phyloP scores from a whole-genome alignment of 768 basidiomycete genomes.

The Pleurotus eryngii region DNA sequence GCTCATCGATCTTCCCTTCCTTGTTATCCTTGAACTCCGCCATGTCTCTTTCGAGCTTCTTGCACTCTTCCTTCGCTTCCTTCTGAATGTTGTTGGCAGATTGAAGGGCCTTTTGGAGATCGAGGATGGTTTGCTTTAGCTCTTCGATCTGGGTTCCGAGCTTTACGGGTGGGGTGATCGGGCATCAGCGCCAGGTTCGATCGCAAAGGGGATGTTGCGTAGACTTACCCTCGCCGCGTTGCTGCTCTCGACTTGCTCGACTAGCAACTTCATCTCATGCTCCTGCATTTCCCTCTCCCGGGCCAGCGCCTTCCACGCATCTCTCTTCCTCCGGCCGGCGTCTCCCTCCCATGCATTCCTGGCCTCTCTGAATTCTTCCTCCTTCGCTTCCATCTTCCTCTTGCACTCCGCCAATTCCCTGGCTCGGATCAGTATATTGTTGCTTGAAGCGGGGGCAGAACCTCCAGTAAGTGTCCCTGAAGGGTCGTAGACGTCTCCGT shows the following conservation, averaged over 20 bases:
- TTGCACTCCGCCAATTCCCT: conserved; percentile 79
- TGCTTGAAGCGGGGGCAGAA: conserved; percentile 67
- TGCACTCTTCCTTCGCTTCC: conserved; percentile 70
- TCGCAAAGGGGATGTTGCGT: no score
- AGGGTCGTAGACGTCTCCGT: conserved; percentile 96
- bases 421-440: conserved; percentile 74
- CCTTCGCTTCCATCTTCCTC: conserved; percentile 46
- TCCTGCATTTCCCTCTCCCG: conserved; percentile 84
- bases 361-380: conserved; percentile 43
- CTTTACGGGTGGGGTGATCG: conserved; percentile 34
- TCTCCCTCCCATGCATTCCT: conserved; percentile 49
- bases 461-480: conserved; percentile 93
- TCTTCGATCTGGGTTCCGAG: conserved; percentile 77
- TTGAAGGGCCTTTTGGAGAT: conserved; percentile 56
- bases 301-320: conserved; percentile 58
- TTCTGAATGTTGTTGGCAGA: conserved; percentile 74
- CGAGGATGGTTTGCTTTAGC: conserved; percentile 58
- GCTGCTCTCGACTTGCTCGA: conserved; percentile 84
- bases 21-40: conserved; percentile 98
- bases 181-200: neutral
- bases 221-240: conserved; percentile 80
- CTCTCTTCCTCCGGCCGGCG: conserved; percentile 56
- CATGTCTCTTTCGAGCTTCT: conserved; percentile 95
- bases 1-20: conserved; percentile 91
- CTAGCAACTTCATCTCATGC: conserved; percentile 79